These are phyloP conservation scores for Purpureocillium lavendulum DNA, from an alignment of 2,329 filamentous ascomycete genomes.

Conservation along the genomic window DNA sequence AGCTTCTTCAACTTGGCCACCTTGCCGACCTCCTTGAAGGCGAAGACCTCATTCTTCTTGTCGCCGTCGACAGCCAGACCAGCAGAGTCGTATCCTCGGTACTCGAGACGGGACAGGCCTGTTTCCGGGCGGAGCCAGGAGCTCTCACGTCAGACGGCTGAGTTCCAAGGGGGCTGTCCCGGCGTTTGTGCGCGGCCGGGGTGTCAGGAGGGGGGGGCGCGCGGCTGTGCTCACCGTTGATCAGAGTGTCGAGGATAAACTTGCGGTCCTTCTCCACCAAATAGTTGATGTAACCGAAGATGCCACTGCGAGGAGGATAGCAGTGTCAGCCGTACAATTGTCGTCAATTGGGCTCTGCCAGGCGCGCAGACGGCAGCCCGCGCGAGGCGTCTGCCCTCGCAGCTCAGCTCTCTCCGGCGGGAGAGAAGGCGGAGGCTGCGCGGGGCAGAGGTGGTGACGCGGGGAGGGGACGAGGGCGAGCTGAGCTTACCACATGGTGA, in stretches of 20 bases:
- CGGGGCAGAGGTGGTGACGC: conserved; percentile 10
- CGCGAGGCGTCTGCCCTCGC: not conserved
- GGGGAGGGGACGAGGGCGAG: conserved; percentile 7
- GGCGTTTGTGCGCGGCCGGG: not conserved
- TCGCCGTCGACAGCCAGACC: conserved; percentile 93
- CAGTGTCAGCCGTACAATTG: conserved; percentile 15
- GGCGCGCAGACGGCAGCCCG: not conserved
- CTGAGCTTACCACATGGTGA: conserved; percentile 16
- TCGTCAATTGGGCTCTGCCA: conserved; percentile 10
- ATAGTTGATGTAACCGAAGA: conserved; percentile 99
- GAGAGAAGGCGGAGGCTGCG: not conserved
- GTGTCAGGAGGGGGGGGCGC: conserved; percentile 3
- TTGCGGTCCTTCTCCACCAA: conserved; percentile 97
- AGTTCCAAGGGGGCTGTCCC: conserved; percentile 12
- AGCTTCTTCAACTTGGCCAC: conserved; percentile 93
- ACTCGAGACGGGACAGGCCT: conserved; percentile 94
- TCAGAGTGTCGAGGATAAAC: conserved; percentile 89
- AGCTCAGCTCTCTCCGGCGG: not conserved
- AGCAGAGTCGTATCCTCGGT: conserved; percentile 97
- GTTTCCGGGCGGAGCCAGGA: conserved; percentile 9
- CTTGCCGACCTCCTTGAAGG: conserved; percentile 99
- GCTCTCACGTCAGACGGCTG: conserved; percentile 9
- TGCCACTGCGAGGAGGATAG: conserved; percentile 53
- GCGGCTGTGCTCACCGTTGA: conserved; percentile 65
- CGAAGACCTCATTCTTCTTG: conserved; percentile 96